phyloP scores from a whole-genome alignment of 2,329 filamentous ascomycete genomes.

The Dothideomycetes sp. region DNA sequence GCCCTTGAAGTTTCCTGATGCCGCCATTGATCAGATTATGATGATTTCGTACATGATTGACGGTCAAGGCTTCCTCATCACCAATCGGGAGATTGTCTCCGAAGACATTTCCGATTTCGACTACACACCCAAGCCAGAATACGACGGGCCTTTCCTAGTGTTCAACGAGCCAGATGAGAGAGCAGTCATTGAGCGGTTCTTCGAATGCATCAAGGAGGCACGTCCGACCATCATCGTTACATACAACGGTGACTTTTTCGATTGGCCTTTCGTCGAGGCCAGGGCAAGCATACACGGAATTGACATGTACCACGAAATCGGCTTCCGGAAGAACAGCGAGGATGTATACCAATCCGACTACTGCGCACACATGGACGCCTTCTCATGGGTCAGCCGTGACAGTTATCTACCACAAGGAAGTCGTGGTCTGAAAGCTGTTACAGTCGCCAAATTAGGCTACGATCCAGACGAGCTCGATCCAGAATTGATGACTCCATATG shows the following conservation, averaged over 20 bases:
- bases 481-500: slow-evolving; percentile 87
- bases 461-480: slow-evolving; percentile 96
- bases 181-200: slow-evolving; percentile 78
- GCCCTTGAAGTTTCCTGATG: slow-evolving; percentile 92
- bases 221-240: slow-evolving; percentile 94
- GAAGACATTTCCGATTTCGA: slow-evolving; percentile 97
- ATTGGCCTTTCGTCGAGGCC: slow-evolving; percentile 97
- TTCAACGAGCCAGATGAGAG: slow-evolving; percentile 98
- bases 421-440: slow-evolving; percentile 93
- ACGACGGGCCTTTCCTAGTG: slow-evolving; percentile 88
- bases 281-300: slow-evolving; percentile 89
- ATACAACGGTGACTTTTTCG: slow-evolving; percentile 99
- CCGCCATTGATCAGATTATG: slow-evolving; percentile 93
- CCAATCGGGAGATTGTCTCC: slow-evolving; percentile 92
- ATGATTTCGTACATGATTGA: slow-evolving; percentile 99
- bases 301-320: slow-evolving; percentile 98
- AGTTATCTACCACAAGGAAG: slow-evolving; percentile 96
- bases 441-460: slow-evolving; percentile 94
- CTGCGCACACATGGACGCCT: slow-evolving; percentile 97
- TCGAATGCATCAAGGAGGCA: slow-evolving; percentile 88
- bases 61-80: slow-evolving; percentile 93
- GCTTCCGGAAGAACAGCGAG: slow-evolving; percentile 88
- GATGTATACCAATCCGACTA: slow-evolving; percentile 95
- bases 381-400: slow-evolving; percentile 97
- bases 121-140: slow-evolving; percentile 95